Evolutionary conservation across 495 filamentous ascomycete genomes (phyloP), one percentile per base, ranked within the genome.

Genomic region (Hypoxylon crocopeplum): DNA sequence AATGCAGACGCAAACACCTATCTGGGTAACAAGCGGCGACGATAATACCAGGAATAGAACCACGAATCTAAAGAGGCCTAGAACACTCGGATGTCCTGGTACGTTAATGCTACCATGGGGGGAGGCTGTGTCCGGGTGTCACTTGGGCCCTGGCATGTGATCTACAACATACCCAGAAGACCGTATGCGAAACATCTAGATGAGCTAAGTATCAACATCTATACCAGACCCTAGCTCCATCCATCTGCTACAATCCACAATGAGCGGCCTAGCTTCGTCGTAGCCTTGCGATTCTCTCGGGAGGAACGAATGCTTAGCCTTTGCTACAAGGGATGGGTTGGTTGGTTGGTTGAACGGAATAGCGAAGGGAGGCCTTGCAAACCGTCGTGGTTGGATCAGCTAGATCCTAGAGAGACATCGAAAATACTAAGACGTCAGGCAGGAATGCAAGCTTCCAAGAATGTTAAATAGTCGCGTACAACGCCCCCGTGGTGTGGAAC

Each of bases 401-500:
- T 29, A 1, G 25, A 33, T 39, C 48, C 53, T 52, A 25, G 39
- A 36, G 53, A 59, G 32, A 56, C 46, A 62, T 62, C 10, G 32
- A 39, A 24, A 20, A 27, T 27, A 27, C 4, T 29, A 57, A 36
- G 59, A 48, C 36, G 37, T 49, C 15, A 48, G 36, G 7, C 12
- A 54, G 54, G 60, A 57, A 57, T 57, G 60, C 7, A 15, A 11
- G 27, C 15, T 20, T 44, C 17, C 34, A 44, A 21, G 44, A 64
- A 58, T 50, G 42, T 54, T 64, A 64, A 58, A 64, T 64, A 64
- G 29, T 16, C 38, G 19, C 19, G 12, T 20, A 5, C n/a, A 2
- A 45, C 50, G 37, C 50, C 21, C 44, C 15, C 37, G 20, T 33
- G 27, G 12, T 22, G 17, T 20, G 13, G 24, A n/a, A 5, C 16